Base-by-base conservation (phyloP, 2,329 filamentous ascomycete genomes). In the Aspergillus eucalypticola region DNA sequence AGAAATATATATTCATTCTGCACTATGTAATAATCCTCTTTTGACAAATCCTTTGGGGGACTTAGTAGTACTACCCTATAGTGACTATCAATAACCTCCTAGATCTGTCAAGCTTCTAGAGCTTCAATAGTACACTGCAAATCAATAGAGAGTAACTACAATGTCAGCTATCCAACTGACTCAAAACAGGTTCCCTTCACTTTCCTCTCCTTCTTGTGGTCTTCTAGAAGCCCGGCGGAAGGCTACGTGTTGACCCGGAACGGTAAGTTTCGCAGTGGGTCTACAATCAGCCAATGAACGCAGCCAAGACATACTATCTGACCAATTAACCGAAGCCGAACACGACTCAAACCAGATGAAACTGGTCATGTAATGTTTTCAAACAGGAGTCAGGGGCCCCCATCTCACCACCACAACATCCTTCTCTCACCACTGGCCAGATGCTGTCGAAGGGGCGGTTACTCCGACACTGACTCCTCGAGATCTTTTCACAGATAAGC, bases 321-420 rank as follows among this genome's bases (percentile, higher is more conserved):
- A 52, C 62, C 52, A 59, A 58, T 58, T 5, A 35, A 35, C 10
- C 15, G 19, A 21, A 10, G 2, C 6, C 11, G 5, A 23, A 15
- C 8, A 19, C 17, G 17, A 50, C 56, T 48, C 46, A 27, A 41
- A 46, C 29, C 46, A 39, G 50, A 25, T 53, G 49, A 63, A 63
- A 60, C 49, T 6, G 55, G 59, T 60, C 35, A 54, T 60, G 61
- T 29, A 39, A 56, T 52, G 61, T 56, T 58, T 56, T 42, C 11
- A 49, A 42, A 15, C 13, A 19, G 29, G 38, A 51, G 21, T 54
- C 27, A n/a, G 42, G 41, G 51, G 46, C 10, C 41, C 23, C 41
- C 41, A 23, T 19, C 41, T 44, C 41, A 50, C 11, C 25, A n/a
- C 23, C 41, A 38, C 46, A 35, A 4, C 39, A 27, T 21, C 8